Evolutionary conservation across 1,284 basidiomycete species (phyloP), one percentile per base, ranked within the genome.

Genomic region (Mycena sp.): DNA sequence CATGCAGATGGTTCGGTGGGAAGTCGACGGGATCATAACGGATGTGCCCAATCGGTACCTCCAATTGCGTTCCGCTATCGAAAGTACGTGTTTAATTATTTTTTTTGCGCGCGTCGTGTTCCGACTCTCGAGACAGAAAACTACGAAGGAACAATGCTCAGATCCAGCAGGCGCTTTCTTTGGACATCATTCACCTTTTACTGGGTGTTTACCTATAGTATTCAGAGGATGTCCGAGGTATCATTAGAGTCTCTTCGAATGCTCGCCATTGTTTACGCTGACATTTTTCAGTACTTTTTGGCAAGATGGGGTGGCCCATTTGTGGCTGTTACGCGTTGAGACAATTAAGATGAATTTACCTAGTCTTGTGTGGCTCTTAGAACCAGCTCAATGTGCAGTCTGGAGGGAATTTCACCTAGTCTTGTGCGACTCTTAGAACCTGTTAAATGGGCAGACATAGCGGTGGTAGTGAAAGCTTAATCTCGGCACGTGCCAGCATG

Each of bases 21-120:
- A 65, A 14, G 72, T 73, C 39, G 72, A 73, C 25, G 72, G 22
- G 1, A 72, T 75, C 22, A 70, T 75, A n/a, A 73, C 74, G 13
- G 74, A 75, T 30, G 46, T 59, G 11, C 73, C 73, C 37, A 63
- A 64, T 38, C 67, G 57, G 25, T 74, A 57, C n/a, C 25, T 74
- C 10, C 54, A 66, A n/a, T 14, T 74, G 34, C 70, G 70, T 14
- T 72, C 73, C 50, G 62, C 52, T 9, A 48, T 74, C 18, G 60
- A 72, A 55, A 69, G 73, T 74, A 56, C 8, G 46, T 41, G 6
- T 41, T 50, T 8, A 4, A 41, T 50, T 37, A 7, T 6, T 7
- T 30, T 39, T 3, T 38, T 59, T 44, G 7, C 6, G 8, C 20
- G 10, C 48, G 41, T 20, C 6, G n/a, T 38, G 44, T 14, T 50